Evolutionary conservation across 805 yeast species (phyloP), one percentile per base, ranked within the genome.

Genomic region (Cyberlindnera xylosilytica): DNA sequence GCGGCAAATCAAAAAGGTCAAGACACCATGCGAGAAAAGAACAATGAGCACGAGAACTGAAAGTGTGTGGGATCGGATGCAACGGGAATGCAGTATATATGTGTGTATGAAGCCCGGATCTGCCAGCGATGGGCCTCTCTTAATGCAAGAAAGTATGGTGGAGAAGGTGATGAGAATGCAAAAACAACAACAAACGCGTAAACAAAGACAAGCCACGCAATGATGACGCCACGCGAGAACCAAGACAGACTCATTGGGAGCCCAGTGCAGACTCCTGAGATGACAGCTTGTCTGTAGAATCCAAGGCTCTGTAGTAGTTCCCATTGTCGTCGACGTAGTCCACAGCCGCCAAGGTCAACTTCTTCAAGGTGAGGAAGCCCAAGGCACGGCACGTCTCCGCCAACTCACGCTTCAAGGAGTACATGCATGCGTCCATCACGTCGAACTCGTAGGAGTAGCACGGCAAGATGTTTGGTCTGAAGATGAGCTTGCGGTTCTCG

Each of bases 291-390:
- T 39, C 44, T 7, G 19, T 24, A 17, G 24, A 17, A 28, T 49
- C 50, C 36, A 51, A 38, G n/a, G 52, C 52, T 6, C 27, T 44
- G 9, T 40, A 34, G 20, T 41, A 43, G 12, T 48, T 44, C 10
- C 55, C 52, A 20, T 39, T 51, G 6, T 59, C 61, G 30, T 36
- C 10, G 10, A 55, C 58, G 38, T 65, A 67, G 44, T 63, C 68
- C 32, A 37, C 58, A 58, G 17, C 57, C 57, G 44, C 54, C 53
- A 39, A 54, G 53, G 32, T 62, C 64, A 55, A 61, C 58, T 3
- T 65, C 60, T 45, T 62, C 63, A 36, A 52, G 47, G 44, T 65
- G 56, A 51, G 30, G 33, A 19, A 47, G 3, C 56, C 56, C 29
- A 50, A 34, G 4, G 36, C 29, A 13, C 11, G 28, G 19, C 39